These are phyloP conservation scores for Cryphonectria naterciae DNA, from an alignment of 2,329 filamentous ascomycete genomes.

Conservation along the genomic window DNA sequence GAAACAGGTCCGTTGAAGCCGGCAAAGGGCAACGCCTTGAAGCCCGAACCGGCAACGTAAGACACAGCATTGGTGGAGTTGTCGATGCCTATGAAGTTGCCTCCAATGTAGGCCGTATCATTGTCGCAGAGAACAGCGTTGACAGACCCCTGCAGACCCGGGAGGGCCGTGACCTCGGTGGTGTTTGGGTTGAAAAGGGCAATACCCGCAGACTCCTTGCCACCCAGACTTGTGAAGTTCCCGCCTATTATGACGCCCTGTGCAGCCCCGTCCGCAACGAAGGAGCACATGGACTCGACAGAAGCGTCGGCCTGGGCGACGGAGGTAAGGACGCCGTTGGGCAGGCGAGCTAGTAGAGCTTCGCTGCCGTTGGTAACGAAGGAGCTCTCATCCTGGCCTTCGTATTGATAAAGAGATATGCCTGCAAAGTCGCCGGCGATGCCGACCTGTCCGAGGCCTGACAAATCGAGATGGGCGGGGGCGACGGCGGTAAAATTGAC, in stretches of 20 bases:
- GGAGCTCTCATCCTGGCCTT: constrained; percentile 73
- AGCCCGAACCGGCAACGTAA: constrained; percentile 71
- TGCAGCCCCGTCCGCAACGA: constrained; percentile 68
- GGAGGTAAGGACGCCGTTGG: constrained; percentile 80
- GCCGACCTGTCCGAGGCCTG: constrained; percentile 78
- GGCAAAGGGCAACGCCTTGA: constrained; percentile 82
- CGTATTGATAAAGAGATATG: constrained; percentile 85
- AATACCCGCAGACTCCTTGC: constrained; percentile 74
- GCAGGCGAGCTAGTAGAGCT: constrained; percentile 78
- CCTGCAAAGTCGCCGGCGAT: constrained; percentile 89
- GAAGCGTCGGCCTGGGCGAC: constrained; percentile 79
- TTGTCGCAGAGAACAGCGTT: constrained; percentile 82
- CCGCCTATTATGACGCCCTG: constrained; percentile 84
- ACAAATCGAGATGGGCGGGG: constrained; percentile 75
- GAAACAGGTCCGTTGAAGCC: constrained; percentile 94
- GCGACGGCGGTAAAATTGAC: constrained; percentile 66
- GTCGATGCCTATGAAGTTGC: constrained; percentile 77
- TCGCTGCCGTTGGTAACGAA: constrained; percentile 77
- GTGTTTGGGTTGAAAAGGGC: constrained; percentile 80
- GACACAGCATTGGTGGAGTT: constrained; percentile 83
- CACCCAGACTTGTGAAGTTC: constrained; percentile 91
- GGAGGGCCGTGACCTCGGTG: constrained; percentile 70
- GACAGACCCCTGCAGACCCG: constrained; percentile 83
- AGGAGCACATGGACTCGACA: constrained; percentile 87
- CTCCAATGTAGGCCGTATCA: constrained; percentile 83